phyloP scores from a whole-genome alignment of 768 basidiomycete species.

The Clitopilus passeckerianus region DNA sequence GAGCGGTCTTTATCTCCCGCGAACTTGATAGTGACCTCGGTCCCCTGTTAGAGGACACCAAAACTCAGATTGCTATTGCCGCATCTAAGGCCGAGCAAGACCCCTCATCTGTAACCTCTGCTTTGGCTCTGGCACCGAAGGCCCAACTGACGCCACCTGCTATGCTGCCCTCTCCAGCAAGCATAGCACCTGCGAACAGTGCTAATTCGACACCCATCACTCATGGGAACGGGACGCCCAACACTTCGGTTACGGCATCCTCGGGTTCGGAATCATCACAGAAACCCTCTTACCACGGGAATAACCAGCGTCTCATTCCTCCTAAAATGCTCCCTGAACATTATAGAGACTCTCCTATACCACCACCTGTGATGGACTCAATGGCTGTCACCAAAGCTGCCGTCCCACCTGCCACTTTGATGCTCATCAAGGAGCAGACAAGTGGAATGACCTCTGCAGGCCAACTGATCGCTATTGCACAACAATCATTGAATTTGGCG shows the following conservation, averaged over 20 bases:
- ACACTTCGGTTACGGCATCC: constrained; percentile 26
- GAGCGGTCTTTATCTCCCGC: constrained; percentile 27
- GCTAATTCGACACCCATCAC: constrained; percentile 75
- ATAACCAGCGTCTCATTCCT: constrained; percentile 28
- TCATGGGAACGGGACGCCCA: constrained; percentile 53
- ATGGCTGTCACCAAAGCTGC: constrained; percentile 39
- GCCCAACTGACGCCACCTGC: constrained; percentile 46
- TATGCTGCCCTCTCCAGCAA: constrained; percentile 79
- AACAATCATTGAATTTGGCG: constrained; percentile 57
- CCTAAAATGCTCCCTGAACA: constrained; percentile 32
- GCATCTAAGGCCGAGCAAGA: constrained; percentile 33
- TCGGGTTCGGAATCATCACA: constrained; percentile 25
- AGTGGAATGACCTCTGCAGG: constrained; percentile 33
- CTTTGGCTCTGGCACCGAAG: constrained; percentile 28
- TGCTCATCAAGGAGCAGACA: constrained; percentile 38
- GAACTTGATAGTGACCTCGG: constrained; percentile 35
- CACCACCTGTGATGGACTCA: constrained; percentile 36
- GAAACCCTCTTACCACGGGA: constrained; percentile 19
- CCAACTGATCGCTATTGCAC: constrained; percentile 44
- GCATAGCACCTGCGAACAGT: constrained; percentile 61
- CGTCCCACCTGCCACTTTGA: constrained; percentile 35
- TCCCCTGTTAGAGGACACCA: constrained; percentile 27
- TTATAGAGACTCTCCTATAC: constrained; percentile 31
- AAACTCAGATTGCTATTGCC: constrained; percentile 33
- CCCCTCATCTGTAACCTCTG: constrained; percentile 19